Percentiles rank a stretch among this genome's conserved stretches.
phyloP scores from a whole-genome alignment of 805 yeast genomes.

The Alloascoidea hylecoeti region DNA sequence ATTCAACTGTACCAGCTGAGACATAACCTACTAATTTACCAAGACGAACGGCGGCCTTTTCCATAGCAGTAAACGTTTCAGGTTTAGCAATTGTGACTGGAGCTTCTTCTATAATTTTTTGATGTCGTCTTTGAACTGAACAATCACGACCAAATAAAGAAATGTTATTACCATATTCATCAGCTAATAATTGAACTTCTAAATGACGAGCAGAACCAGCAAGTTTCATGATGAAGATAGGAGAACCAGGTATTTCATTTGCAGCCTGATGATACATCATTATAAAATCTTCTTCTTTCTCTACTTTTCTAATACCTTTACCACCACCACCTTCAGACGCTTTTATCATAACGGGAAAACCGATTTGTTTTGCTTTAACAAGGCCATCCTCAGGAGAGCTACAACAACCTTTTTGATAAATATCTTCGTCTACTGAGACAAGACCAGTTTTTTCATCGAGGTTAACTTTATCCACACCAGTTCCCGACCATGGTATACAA shows the following conservation, averaged over 20 bases:
- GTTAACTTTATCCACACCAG: slow-evolving; percentile 78
- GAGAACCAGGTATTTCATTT: slow-evolving; percentile 97
- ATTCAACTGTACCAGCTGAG: slow-evolving; percentile 98
- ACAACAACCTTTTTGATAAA: slow-evolving; percentile 84
- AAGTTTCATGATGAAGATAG: slow-evolving; percentile 92
- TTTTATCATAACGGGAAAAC: slow-evolving; percentile 97
- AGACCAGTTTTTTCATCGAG: slow-evolving; percentile 57
- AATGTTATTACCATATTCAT: slow-evolving; percentile 95
- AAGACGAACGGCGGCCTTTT: slow-evolving; percentile 91
- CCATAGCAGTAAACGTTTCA: slow-evolving; percentile 84
- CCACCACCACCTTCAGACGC: slow-evolving; percentile 99
- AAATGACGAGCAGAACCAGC: slow-evolving; percentile 97
- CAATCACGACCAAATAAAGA: slow-evolving; percentile 98
- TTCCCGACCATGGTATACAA: slow-evolving; percentile 99
- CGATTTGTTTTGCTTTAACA: slow-evolving; percentile 69
- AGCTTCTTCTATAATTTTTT: slow-evolving; percentile 97
- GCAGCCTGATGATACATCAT: slow-evolving; percentile 85
- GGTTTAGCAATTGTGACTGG: slow-evolving; percentile 91
- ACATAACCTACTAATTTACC: slow-evolving; percentile 97
- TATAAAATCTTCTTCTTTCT: slow-evolving; percentile 62
- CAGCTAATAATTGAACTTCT: slow-evolving; percentile 96
- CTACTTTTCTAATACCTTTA: slow-evolving; percentile 97
- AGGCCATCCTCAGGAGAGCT: slow-evolving; percentile 80
- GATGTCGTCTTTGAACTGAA: slow-evolving; percentile 99
- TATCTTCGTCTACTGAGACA: slow-evolving; percentile 78